A percentile compares a stretch with the other conserved stretches of the same genome.
phyloP scores from a whole-genome alignment of 2,329 filamentous ascomycete species.

The Pestalotiopsis sp. region DNA sequence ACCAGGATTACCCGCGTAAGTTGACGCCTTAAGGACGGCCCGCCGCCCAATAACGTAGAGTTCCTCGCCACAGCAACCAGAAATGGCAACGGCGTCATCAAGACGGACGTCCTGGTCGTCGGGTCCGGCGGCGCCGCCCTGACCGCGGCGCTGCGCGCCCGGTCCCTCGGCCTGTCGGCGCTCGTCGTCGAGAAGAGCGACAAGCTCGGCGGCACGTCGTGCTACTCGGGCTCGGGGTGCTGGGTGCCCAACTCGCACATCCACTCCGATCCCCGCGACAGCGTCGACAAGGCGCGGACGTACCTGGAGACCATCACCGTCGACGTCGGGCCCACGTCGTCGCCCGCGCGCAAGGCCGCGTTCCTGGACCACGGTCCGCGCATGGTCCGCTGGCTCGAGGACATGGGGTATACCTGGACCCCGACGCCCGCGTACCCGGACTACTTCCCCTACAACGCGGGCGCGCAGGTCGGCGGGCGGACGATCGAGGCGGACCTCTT shows the following conservation, averaged over 20 bases:
- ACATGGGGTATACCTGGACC: conserved; percentile 27
- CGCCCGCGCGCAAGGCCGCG: conserved; percentile 23
- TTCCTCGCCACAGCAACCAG: background rate
- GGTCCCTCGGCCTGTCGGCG: conserved; percentile 20
- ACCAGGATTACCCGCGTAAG: background rate
- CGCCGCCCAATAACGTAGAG: background rate
- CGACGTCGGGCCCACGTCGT: conserved; percentile 30
- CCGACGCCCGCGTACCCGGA: conserved; percentile 28
- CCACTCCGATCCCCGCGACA: conserved; percentile 23
- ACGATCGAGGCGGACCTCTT: conserved; percentile 29
- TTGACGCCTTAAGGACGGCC: background rate
- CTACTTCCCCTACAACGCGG: conserved; percentile 28
- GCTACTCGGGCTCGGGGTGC: conserved; percentile 33
- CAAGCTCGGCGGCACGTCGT: conserved; percentile 33
- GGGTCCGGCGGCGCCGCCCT: conserved; percentile 33
- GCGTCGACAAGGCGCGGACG: conserved; percentile 21
- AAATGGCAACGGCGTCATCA: background rate
- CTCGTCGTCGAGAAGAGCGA: conserved; percentile 33
- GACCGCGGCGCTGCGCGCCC: conserved; percentile 29
- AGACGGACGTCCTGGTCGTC: conserved; percentile 28
- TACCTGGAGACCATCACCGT: conserved; percentile 30
- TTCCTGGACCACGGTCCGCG: conserved; percentile 30
- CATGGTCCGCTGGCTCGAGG: conserved; percentile 31
- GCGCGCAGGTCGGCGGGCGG: conserved; percentile 22
- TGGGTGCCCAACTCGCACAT: conserved; percentile 35